Percentiles rank a stretch among this genome's conserved stretches.
Conservation (phyloP, 2,329 filamentous ascomycete genomes). For the Alternaria panax region DNA sequence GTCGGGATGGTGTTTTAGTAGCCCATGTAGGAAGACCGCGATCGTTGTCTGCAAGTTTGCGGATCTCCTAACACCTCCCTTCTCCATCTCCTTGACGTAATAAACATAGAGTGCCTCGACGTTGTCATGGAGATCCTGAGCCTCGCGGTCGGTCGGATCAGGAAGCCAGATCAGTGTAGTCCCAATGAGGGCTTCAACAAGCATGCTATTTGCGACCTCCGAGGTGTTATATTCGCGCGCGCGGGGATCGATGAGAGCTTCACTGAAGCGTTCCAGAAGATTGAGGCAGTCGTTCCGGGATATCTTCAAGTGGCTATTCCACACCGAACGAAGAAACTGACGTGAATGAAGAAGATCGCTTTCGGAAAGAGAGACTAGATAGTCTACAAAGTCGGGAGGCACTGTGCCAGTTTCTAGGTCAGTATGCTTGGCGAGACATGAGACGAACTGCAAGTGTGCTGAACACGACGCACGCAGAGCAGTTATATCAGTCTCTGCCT, state of each 20-base stretch:
- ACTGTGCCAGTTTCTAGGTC: conserved; percentile 24
- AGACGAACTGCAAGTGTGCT: conserved; percentile 40
- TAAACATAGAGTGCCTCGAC: conserved; percentile 81
- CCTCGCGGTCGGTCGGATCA: conserved; percentile 33
- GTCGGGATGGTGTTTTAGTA: conserved; percentile 71
- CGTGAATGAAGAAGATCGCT: conserved; percentile 42
- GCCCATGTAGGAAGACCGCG: conserved; percentile 70
- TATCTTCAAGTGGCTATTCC: conserved; percentile 32
- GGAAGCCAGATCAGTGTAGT: conserved; percentile 38
- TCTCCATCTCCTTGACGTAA: conserved; percentile 72
- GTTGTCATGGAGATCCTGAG: conserved; percentile 62
- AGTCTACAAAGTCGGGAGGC: conserved; percentile 37
- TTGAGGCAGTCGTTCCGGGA: conserved; percentile 34
- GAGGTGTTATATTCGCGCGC: conserved; percentile 49
- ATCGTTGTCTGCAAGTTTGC: conserved; percentile 71
- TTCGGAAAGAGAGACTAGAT: conserved; percentile 37
- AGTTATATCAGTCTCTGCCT: conserved; percentile 35
- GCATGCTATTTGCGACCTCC: conserved; percentile 48
- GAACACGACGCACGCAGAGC: conserved; percentile 42
- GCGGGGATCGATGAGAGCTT: conserved; percentile 43
- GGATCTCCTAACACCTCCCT: conserved; percentile 71
- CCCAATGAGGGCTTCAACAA: conserved; percentile 43
- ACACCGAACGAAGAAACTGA: conserved; percentile 37
- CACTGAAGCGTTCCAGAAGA: conserved; percentile 40
- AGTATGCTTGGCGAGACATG: conserved; percentile 22